phyloP scores from a whole-genome alignment of 164 flowering plant species.

The Sextonia rubra region DNA sequence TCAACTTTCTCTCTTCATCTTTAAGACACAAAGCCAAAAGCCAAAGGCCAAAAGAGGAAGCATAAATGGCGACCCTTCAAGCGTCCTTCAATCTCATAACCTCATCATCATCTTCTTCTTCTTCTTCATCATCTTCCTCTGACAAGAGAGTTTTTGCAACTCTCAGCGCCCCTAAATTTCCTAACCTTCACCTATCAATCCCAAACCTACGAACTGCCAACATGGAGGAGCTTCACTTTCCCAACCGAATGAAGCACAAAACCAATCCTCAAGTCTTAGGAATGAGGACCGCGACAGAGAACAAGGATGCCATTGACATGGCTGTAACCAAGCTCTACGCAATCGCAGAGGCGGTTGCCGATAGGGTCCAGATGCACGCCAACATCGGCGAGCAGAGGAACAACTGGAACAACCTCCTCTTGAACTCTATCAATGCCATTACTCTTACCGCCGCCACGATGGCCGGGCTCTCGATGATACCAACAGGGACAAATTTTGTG shows the following conservation, averaged over 20 bases:
- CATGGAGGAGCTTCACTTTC: slow-evolving; percentile 12
- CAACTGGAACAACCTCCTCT: slow-evolving; percentile 49
- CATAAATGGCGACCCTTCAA: neutral
- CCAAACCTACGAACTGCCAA: slow-evolving; percentile 19
- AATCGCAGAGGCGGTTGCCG: slow-evolving; percentile 32
- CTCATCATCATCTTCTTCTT: neutral
- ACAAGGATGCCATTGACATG: neutral
- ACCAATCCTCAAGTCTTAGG: neutral
- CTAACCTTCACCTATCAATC: neutral
- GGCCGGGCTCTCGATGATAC: slow-evolving; percentile 51
- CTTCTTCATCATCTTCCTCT: neutral
- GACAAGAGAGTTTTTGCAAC: neutral
- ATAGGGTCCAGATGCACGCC: slow-evolving; percentile 47
- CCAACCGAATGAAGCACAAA: too few species aligned
- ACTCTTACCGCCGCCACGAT: slow-evolving; percentile 45
- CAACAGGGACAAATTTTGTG: slow-evolving; percentile 32
- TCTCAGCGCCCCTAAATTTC: neutral
- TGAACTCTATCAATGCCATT: slow-evolving; percentile 37
- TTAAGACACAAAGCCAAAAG: neutral
- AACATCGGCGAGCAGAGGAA: slow-evolving; percentile 43
- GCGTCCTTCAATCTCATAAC: neutral
- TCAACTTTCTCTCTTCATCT: neutral
- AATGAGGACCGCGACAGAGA: neutral
- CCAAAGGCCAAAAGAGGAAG: neutral
- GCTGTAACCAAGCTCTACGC: slow-evolving; percentile 29